Evolutionary conservation across 495 filamentous ascomycete genomes (phyloP).

Genomic region (Trichoderma asperelloides): DNA sequence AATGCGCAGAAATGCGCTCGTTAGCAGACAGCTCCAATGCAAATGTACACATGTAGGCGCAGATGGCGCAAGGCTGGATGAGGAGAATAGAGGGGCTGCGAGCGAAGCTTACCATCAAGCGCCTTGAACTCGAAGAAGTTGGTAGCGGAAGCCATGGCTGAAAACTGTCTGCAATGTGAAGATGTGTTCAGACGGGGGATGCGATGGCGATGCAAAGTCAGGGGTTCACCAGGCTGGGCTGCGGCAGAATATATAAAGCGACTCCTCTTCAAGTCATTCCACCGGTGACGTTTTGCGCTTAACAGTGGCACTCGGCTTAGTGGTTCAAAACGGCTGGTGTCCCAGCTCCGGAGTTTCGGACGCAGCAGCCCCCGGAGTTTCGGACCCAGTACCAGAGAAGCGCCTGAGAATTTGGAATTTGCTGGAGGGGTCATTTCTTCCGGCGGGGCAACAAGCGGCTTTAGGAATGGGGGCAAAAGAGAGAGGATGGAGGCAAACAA

Average conservation of each 20-base stretch:
- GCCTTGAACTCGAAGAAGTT: constrained; percentile 88
- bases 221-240: neutral
- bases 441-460: too few relatives aligned
- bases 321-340: neutral
- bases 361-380: neutral
- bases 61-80: constrained; percentile 1
- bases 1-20: neutral
- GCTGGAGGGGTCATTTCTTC: neutral
- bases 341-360: neutral
- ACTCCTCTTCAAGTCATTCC: neutral
- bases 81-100: neutral
- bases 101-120: constrained; percentile 55
- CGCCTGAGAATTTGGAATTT: neutral
- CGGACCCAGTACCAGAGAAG: neutral
- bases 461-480: too few relatives aligned
- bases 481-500: neutral
- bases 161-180: constrained; percentile 14
- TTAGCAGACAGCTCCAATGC: neutral
- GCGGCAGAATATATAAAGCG: neutral
- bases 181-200: neutral
- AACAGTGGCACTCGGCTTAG: neutral
- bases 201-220: neutral
- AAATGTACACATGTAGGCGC: neutral
- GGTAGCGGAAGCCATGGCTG: constrained; percentile 79
- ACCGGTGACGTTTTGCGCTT: constrained; percentile 3